Evolutionary conservation across 345 rosid species (phyloP), one percentile per base, ranked within the genome.

Genomic region (rapeseed (Brassica napus)): DNA sequence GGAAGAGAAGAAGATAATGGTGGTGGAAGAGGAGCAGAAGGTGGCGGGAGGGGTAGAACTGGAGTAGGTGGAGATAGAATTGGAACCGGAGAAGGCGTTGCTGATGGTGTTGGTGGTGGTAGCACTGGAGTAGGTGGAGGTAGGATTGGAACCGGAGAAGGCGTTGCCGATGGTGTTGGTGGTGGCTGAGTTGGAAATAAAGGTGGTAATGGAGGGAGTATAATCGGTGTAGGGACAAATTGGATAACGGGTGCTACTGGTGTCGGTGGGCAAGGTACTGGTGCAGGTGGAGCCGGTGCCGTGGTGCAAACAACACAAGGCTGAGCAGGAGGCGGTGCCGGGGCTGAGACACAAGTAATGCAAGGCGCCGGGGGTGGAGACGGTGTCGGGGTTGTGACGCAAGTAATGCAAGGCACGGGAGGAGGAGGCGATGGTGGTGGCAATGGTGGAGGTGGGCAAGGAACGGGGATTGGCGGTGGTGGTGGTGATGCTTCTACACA

Each of bases 1-100:
- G 82, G 82, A 49, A 79, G 65, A 68, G 82, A 47, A 23, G 78
- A 67, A 59, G 82, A 61, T 49, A 79, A 49, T 34, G 78, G 78
- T 34, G 78, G 82, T 0, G 82, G 78, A 71, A 78, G 77, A 2
- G 55, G 67, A 8, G 76, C 66, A 24, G 76, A 11, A 37, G 81
- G 81, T 21, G 81, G 81, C 15, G 81, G 67, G 15, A 64, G 68
- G 44, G 44, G 44, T 47, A 79, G 31, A 2, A 79, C 73, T 2
- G 82, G 82, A 39, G 67, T 55, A 65, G 81, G 34, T 57, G 81
- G 59, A 63, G 81, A 47, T 15, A 64, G n/a, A 57, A 34, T n/a
- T 37, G 81, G 58, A 52, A 71, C 59, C 8, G 55, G 16, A 47
- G 55, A 47, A 47, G 55, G 55, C 5, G 52, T 12, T 5, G 42